Conservation (phyloP, 1,284 basidiomycete species). For the Melampsora larici-populina region DNA sequence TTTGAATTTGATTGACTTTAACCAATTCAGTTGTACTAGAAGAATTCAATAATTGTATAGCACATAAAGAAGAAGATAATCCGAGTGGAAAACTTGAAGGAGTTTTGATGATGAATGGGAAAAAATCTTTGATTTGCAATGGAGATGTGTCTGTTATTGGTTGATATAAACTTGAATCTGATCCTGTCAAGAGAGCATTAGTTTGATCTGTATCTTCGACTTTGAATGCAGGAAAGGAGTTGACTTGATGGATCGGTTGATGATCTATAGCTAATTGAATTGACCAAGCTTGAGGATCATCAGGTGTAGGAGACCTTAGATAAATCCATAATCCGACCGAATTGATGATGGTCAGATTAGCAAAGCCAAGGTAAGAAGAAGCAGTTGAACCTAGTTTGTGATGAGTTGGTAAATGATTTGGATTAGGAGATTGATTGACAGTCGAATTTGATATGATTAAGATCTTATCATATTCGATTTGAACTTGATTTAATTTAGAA, state of each 20-base stretch:
- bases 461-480: neutral
- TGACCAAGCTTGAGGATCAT: neutral
- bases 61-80: conserved; percentile 19
- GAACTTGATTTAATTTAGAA: no score
- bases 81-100: neutral
- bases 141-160: neutral
- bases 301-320: neutral
- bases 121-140: neutral
- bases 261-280: conserved; percentile 15
- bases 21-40: neutral
- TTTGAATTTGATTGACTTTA: neutral
- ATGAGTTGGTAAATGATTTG: neutral
- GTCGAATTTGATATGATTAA: conserved; percentile 35
- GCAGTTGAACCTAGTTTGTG: neutral
- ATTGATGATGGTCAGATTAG: conserved; percentile 22
- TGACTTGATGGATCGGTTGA: neutral
- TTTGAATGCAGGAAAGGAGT: conserved; percentile 19
- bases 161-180: conserved; percentile 21
- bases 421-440: conserved; percentile 13
- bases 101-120: conserved; percentile 18
- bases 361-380: neutral
- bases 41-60: conserved; percentile 6
- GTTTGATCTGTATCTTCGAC: conserved; percentile 26
- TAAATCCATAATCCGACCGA: conserved; percentile 19
- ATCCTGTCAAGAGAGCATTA: conserved; percentile 20